Conservation (phyloP, 805 yeast genomes). For the Teunomyces panamensis region DNA sequence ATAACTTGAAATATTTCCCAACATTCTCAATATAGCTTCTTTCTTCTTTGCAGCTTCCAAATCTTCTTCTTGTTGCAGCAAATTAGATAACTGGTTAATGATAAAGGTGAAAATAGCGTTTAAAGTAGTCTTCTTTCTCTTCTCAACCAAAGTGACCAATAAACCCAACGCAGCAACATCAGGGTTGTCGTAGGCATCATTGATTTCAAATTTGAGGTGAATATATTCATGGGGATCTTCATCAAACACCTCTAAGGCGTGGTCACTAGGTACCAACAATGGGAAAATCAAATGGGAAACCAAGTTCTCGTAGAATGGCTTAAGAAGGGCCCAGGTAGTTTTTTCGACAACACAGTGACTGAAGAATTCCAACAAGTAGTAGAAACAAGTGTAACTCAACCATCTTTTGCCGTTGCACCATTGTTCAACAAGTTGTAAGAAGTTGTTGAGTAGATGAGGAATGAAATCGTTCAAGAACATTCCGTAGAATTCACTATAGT, state of each 20-base stretch:
- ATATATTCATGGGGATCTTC: slow-evolving; percentile 88
- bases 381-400: slow-evolving; percentile 66
- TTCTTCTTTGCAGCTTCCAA: slow-evolving; percentile 55
- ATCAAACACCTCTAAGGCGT: slow-evolving; percentile 70
- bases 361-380: slow-evolving; percentile 53
- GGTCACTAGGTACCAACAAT: slow-evolving; percentile 64
- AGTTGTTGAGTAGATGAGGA: slow-evolving; percentile 68
- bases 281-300: slow-evolving; percentile 76
- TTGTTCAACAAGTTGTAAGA: slow-evolving; percentile 61
- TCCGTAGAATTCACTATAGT: slow-evolving; percentile 58
- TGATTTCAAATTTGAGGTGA: slow-evolving; percentile 54
- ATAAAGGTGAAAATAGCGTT: slow-evolving; percentile 61
- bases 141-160: slow-evolving; percentile 66
- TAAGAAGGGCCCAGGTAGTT: slow-evolving; percentile 62
- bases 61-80: slow-evolving; percentile 34
- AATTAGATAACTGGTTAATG: slow-evolving; percentile 41
- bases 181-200: slow-evolving; percentile 62
- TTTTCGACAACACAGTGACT: slow-evolving; percentile 54
- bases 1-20: slow-evolving; percentile 68
- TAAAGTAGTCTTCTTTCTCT: slow-evolving; percentile 59
- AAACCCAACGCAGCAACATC: slow-evolving; percentile 79
- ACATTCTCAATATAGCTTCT: slow-evolving; percentile 77
- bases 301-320: slow-evolving; percentile 62
- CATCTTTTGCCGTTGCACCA: slow-evolving; percentile 71
- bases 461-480: slow-evolving; percentile 57